phyloP scores from a whole-genome alignment of 129 eudicot genomes.

The Lonicera japonica region DNA sequence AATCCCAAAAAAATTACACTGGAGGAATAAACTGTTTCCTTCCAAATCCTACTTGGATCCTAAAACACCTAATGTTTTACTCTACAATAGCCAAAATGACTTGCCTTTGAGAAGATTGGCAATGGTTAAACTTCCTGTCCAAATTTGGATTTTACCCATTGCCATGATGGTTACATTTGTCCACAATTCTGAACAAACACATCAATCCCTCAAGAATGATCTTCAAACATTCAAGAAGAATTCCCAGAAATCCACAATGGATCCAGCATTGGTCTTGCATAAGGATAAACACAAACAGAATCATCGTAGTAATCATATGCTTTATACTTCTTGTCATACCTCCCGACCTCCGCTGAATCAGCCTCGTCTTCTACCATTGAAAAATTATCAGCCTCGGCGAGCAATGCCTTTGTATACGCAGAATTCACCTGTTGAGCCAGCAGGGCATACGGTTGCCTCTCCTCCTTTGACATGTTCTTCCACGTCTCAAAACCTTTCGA shows the following conservation, averaged over 20 bases:
- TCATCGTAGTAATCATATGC: conserved; percentile 4
- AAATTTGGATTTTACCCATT: too few species aligned
- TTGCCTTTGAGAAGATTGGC: too few species aligned
- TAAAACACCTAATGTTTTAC: too few species aligned
- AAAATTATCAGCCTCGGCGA: conserved; percentile 31
- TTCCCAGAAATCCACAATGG: not conserved
- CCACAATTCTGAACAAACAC: conserved; percentile 3
- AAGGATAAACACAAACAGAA: conserved; percentile 3
- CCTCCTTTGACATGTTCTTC: conserved; percentile 49
- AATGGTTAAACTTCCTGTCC: too few species aligned
- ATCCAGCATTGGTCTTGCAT: not conserved
- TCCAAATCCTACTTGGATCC: too few species aligned
- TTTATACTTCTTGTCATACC: conserved; percentile 32
- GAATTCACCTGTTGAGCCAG: conserved; percentile 38
- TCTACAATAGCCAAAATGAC: too few species aligned
- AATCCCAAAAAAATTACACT: too few species aligned
- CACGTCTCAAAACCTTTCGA: conserved; percentile 47
- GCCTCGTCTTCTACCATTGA: conserved; percentile 56
- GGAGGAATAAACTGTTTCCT: too few species aligned
- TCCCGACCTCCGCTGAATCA: conserved; percentile 57
- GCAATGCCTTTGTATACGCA: conserved; percentile 31
- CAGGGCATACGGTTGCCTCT: conserved; percentile 31
- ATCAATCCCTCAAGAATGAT: conserved; percentile 4
- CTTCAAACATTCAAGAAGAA: conserved; percentile 5
- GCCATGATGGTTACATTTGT: conserved; percentile 9